These are phyloP conservation scores for Kwoniella europaea DNA, from an alignment of 768 basidiomycete genomes.

Conservation along the genomic window DNA sequence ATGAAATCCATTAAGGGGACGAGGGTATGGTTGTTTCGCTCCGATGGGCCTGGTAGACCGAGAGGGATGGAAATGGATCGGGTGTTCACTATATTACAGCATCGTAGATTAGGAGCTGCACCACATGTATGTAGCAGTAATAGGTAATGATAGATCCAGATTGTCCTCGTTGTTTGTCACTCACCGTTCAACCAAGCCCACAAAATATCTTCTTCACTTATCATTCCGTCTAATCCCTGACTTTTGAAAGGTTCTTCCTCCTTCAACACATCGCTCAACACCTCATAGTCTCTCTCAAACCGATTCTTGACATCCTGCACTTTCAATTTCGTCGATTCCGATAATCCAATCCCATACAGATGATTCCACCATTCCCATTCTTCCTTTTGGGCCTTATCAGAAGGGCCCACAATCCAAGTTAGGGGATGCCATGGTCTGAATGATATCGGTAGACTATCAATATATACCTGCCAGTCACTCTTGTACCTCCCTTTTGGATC, in stretches of 20 bases:
- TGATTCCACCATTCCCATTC: conserved; percentile 41
- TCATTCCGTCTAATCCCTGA: conserved; percentile 23
- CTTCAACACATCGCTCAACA: conserved; percentile 26
- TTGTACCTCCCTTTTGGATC: conserved; percentile 59
- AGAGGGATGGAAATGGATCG: conserved; percentile 70
- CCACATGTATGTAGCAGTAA: conserved; percentile 1
- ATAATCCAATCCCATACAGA: conserved; percentile 18
- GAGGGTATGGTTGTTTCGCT: conserved; percentile 77
- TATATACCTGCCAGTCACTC: conserved; percentile 66
- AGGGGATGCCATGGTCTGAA: conserved; percentile 79
- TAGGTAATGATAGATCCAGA: too few species aligned
- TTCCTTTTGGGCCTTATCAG: conserved; percentile 60
- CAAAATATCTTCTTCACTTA: conserved; percentile 64
- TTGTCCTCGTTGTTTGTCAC: too few species aligned
- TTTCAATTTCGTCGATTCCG: conserved; percentile 37
- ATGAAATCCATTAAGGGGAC: conserved; percentile 91
- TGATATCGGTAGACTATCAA: conserved; percentile 72
- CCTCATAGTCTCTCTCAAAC: conserved; percentile 45
- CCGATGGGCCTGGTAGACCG: conserved; percentile 62
- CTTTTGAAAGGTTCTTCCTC: conserved; percentile 30
- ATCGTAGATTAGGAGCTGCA: neutral
- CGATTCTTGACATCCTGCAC: conserved; percentile 47
- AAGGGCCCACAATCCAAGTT: conserved; percentile 64
- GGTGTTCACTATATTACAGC: conserved; percentile 73
- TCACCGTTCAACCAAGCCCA: conserved; percentile 94